Conservation (phyloP, 306 rosid genomes). For the Citrullus colocynthis region DNA sequence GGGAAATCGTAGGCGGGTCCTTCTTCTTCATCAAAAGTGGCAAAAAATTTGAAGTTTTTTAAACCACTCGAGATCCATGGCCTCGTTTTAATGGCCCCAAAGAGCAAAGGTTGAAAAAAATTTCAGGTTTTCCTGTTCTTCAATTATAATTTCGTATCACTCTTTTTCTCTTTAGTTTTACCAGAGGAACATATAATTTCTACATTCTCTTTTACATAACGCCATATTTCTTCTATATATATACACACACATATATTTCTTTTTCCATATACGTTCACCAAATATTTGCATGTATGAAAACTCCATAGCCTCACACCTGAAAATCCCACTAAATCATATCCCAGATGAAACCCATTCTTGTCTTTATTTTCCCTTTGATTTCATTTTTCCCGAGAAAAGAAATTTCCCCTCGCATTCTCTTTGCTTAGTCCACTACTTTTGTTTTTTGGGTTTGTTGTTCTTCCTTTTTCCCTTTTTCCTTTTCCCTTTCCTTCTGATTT, state of each 20-base stretch:
- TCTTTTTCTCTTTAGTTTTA: background rate
- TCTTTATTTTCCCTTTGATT: background rate
- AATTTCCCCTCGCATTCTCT: constrained; percentile 3
- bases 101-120: background rate
- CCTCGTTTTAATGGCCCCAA: background rate
- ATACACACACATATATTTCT: no score
- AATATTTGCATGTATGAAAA: constrained; percentile 21
- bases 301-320: constrained; percentile 15
- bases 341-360: constrained; percentile 2
- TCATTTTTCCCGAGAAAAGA: background rate
- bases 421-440: constrained; percentile 13
- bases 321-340: constrained; percentile 13
- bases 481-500: constrained; percentile 11
- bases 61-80: background rate
- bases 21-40: background rate
- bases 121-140: background rate
- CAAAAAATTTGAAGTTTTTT: constrained; percentile 1
- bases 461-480: background rate
- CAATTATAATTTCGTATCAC: background rate
- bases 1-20: background rate
- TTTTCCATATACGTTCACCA: background rate
- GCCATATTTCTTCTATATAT: background rate
- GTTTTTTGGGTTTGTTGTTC: background rate
- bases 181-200: background rate
- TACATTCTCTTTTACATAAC: background rate